These are phyloP conservation scores for Dendrocalamus sinicus DNA, from an alignment of 176 grass and related monocot species.

Conservation along the genomic window DNA sequence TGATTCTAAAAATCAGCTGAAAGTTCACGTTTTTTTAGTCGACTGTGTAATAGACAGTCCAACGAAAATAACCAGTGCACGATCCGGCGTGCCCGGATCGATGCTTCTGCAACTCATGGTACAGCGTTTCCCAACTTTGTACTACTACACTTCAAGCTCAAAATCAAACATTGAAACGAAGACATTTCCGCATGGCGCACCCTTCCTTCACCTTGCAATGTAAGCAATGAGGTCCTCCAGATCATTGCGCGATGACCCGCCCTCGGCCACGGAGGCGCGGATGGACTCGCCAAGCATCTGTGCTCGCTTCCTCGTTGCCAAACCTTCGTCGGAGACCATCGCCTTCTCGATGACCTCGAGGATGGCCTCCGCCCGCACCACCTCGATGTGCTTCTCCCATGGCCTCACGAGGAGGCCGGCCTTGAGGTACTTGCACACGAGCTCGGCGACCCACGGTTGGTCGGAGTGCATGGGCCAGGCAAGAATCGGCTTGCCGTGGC, in stretches of 20 bases:
- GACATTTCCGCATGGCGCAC: not conserved
- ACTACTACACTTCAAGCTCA: not conserved
- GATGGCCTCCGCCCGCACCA: conserved; percentile 15
- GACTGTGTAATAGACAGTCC: too few species aligned
- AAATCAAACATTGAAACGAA: not conserved
- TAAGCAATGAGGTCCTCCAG: conserved; percentile 14
- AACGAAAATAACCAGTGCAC: too few species aligned
- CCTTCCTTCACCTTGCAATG: conserved; percentile 3
- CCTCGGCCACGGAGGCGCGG: not conserved
- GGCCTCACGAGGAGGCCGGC: conserved; percentile 31
- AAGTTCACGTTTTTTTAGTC: too few species aligned
- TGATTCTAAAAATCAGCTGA: too few species aligned
- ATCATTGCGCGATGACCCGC: conserved; percentile 20
- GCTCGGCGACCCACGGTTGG: conserved; percentile 51
- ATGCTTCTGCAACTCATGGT: too few species aligned
- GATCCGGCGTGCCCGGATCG: too few species aligned
- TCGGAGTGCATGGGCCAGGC: conserved; percentile 70
- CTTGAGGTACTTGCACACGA: conserved; percentile 30
- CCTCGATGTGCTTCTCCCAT: conserved; percentile 33
- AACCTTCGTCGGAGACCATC: conserved; percentile 38
- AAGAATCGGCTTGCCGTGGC: conserved; percentile 53
- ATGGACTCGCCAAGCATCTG: conserved; percentile 32
- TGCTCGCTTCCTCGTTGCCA: not conserved
- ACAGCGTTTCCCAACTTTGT: too few species aligned
- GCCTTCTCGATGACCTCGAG: conserved; percentile 34